Percentiles rank a stretch among this genome's conserved stretches.
Conservation (phyloP, 2,329 filamentous ascomycete species). For the Aschersonia sp. region DNA sequence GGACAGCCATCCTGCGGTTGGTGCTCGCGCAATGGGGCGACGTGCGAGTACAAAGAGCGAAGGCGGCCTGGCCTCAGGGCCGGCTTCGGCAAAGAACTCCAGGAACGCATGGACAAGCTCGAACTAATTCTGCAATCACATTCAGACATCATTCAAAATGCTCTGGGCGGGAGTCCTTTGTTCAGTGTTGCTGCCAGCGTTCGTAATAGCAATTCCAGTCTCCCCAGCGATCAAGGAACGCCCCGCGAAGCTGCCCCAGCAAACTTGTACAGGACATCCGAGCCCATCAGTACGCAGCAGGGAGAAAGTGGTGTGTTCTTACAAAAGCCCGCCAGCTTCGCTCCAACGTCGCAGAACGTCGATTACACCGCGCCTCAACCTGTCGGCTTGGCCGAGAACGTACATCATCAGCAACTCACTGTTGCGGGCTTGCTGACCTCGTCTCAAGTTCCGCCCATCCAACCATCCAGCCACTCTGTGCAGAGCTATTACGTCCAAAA, state of each 20-base stretch:
- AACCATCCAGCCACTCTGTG: constrained; percentile 23
- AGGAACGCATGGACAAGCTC: constrained; percentile 56
- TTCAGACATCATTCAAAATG: constrained; percentile 49
- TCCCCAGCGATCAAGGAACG: constrained; percentile 41
- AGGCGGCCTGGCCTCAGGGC: constrained; percentile 53
- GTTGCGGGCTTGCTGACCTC: constrained; percentile 24
- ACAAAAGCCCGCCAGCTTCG: constrained; percentile 41
- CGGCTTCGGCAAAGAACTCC: constrained; percentile 58
- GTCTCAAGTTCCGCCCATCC: constrained; percentile 19
- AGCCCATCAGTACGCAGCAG: constrained; percentile 37
- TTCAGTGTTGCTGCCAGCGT: constrained; percentile 22
- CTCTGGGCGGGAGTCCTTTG: constrained; percentile 25
- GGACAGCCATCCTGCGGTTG: constrained; percentile 58
- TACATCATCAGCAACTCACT: constrained; percentile 29
- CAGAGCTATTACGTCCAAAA: constrained; percentile 30
- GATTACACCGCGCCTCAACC: constrained; percentile 35
- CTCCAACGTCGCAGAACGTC: constrained; percentile 28
- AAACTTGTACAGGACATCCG: constrained; percentile 32
- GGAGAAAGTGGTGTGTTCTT: constrained; percentile 45
- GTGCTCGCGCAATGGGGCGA: constrained; percentile 48
- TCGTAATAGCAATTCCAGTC: constrained; percentile 33
- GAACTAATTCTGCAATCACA: constrained; percentile 53
- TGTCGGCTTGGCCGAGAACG: constrained; percentile 33
- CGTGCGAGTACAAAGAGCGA: constrained; percentile 54
- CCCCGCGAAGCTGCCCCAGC: constrained; percentile 27